Conservation (phyloP, 768 basidiomycete genomes). For the Collybiopsis luxurians region DNA sequence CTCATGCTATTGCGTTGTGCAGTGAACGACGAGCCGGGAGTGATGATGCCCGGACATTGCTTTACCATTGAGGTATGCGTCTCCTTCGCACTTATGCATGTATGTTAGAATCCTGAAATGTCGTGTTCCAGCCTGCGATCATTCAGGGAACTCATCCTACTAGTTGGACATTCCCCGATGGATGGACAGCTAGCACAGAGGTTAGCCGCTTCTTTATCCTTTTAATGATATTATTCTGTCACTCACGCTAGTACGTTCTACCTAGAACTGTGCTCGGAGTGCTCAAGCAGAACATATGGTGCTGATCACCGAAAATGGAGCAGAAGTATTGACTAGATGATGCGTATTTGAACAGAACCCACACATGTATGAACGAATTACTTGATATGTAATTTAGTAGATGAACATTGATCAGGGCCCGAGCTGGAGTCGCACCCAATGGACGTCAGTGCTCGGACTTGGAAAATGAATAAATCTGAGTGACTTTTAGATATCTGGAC, state of each 20-base stretch:
- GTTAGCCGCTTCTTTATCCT: too few relatives aligned
- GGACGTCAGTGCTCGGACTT: too few relatives aligned
- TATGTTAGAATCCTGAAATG: neutral
- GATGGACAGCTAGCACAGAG: slow-evolving; percentile 91
- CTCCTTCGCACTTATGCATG: neutral
- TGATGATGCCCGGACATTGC: slow-evolving; percentile 83
- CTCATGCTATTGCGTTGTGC: neutral
- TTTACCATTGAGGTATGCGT: slow-evolving; percentile 88
- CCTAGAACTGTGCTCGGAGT: slow-evolving; percentile 73
- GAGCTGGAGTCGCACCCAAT: too few relatives aligned
- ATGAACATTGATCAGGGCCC: too few relatives aligned
- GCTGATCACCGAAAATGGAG: slow-evolving; percentile 73
- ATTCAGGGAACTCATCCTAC: slow-evolving; percentile 70
- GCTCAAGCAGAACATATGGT: slow-evolving; percentile 91
- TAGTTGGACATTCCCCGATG: slow-evolving; percentile 84
- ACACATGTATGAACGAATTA: too few relatives aligned
- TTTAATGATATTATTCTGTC: neutral
- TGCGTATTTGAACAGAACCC: too few relatives aligned
- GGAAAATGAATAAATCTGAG: too few relatives aligned
- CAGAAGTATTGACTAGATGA: slow-evolving; percentile 67
- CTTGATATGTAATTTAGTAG: too few relatives aligned
- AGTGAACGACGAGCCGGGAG: slow-evolving; percentile 83
- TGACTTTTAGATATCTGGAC: too few relatives aligned
- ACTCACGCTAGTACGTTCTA: neutral
- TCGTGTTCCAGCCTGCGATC: slow-evolving; percentile 55